Conservation (phyloP, 768 basidiomycete genomes). For the Leccinum uliginosum region DNA sequence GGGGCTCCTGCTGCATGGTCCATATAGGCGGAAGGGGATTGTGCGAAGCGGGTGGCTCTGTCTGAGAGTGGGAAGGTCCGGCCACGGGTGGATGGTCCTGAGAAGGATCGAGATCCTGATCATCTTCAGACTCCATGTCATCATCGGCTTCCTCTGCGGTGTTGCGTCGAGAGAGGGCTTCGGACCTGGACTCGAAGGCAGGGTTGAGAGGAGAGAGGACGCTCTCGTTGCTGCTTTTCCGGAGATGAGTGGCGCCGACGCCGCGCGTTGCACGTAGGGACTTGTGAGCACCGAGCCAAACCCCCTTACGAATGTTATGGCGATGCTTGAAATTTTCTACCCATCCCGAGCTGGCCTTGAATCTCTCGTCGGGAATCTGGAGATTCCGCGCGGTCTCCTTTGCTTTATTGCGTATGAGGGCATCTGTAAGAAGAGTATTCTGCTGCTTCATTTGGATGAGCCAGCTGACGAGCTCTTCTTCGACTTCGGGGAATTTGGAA, state of each 20-base stretch:
- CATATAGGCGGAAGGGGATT: constrained; percentile 32
- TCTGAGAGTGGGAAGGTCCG: constrained; percentile 30
- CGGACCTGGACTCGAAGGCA: constrained; percentile 34
- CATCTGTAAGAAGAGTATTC: constrained; percentile 56
- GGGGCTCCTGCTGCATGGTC: constrained; percentile 30
- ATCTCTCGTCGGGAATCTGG: constrained; percentile 61
- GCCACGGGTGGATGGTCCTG: constrained; percentile 23
- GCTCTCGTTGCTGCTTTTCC: constrained; percentile 34
- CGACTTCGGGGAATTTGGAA: constrained; percentile 78
- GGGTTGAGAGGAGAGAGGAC: constrained; percentile 39
- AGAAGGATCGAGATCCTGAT: constrained; percentile 26
- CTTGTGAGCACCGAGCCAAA: constrained; percentile 44
- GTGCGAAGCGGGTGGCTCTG: constrained; percentile 22
- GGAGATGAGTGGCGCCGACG: constrained; percentile 29
- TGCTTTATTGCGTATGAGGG: constrained; percentile 58
- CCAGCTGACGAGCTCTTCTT: constrained; percentile 58
- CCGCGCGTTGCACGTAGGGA: constrained; percentile 30
- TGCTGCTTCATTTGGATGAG: constrained; percentile 50
- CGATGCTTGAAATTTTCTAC: constrained; percentile 89
- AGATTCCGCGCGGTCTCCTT: constrained; percentile 57
- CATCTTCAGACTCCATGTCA: constrained; percentile 36
- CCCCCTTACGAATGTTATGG: constrained; percentile 66
- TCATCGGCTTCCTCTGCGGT: constrained; percentile 31
- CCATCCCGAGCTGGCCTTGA: constrained; percentile 93
- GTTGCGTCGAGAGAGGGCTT: constrained; percentile 24